These are phyloP conservation scores for Cyanidium caldarium DNA, from an alignment of 23 red algal genomes.

Conservation along the genomic window DNA sequence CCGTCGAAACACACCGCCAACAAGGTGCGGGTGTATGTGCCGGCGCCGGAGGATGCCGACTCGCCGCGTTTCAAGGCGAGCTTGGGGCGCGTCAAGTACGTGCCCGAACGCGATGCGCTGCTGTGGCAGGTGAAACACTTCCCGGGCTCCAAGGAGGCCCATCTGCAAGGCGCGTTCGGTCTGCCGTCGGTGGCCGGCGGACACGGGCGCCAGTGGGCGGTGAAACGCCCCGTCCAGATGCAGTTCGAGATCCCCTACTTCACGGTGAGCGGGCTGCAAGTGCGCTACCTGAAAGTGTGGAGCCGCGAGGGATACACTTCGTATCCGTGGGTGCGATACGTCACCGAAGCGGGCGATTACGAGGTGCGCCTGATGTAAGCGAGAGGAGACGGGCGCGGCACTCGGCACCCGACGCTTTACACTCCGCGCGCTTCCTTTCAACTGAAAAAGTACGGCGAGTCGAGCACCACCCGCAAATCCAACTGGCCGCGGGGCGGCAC, in stretches of 20 bases:
- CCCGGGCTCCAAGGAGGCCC: conserved; percentile 54
- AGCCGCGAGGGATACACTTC: conserved; percentile 69
- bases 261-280: conserved; percentile 80
- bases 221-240: conserved; percentile 60
- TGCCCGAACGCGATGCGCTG: conserved; percentile 61
- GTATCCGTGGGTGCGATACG: conserved; percentile 92
- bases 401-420: too few species aligned
- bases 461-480: conserved; percentile 35
- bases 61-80: conserved; percentile 63
- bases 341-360: conserved; percentile 75
- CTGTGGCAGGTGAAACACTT: conserved; percentile 87
- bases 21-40: conserved; percentile 73
- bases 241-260: conserved; percentile 98
- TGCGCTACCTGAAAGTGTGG: conserved; percentile 84
- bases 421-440: background rate
- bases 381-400: too few species aligned
- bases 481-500: conserved; percentile 50
- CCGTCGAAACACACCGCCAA: conserved; percentile 56
- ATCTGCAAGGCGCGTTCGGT: conserved; percentile 64
- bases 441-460: conserved; percentile 73
- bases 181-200: conserved; percentile 58
- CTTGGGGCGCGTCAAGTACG: conserved; percentile 85
- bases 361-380: conserved; percentile 44
- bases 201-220: conserved; percentile 32
- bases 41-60: conserved; percentile 70